Base-by-base conservation (phyloP, 2,329 filamentous ascomycete species). In the Talaromyces sp. region DNA sequence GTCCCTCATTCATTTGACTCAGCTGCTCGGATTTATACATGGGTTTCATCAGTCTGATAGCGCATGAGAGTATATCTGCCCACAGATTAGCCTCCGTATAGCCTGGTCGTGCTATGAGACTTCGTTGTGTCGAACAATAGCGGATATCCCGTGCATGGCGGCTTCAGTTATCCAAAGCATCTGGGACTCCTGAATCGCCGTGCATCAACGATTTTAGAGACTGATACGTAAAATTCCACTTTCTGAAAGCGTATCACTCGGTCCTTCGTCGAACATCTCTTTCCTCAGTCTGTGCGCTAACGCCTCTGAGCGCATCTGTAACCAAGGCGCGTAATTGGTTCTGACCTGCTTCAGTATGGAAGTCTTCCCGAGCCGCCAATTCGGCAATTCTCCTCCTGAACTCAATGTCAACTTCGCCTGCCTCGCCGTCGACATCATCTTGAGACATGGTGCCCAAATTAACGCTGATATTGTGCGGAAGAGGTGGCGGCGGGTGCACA, bases 371-470 rank as follows among this genome's bases (percentile, higher is more conserved):
- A 41, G 89, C 85, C 2, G 95, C 93, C 66, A 99, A 80, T 77
- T 97, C 90, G 73, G 98, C 93, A 73, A 99, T 98, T 62, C 91
- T 85, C 69, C 90, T 84, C 73, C 90, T 87, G 70, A 99, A 92
- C 70, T 93, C 93, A 1, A 91, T 88, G 74, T 98, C 93, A 9
- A 89, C 86, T 65, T 89, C 87, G 45, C 83, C 83, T 1, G 82
- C 83, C 7, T 86, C 85, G 13, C 86, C 87, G 52, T 86, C 82
- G 0, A 77, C 82, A 41, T 77, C 73, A 69, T 78, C 76, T 70
- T 89, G 85, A 6, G 85, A 83, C 82, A 95, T 88, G 2, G 90
- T 90, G 56, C 90, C 90, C 65, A 98, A 78, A 37, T 90, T 91
- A 67, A 99, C 84, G 58, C 87, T 85, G 67, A 98, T 83, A 33